phyloP scores from a whole-genome alignment of 2,329 filamentous ascomycete species.

The Pseudogymnoascus sp. region DNA sequence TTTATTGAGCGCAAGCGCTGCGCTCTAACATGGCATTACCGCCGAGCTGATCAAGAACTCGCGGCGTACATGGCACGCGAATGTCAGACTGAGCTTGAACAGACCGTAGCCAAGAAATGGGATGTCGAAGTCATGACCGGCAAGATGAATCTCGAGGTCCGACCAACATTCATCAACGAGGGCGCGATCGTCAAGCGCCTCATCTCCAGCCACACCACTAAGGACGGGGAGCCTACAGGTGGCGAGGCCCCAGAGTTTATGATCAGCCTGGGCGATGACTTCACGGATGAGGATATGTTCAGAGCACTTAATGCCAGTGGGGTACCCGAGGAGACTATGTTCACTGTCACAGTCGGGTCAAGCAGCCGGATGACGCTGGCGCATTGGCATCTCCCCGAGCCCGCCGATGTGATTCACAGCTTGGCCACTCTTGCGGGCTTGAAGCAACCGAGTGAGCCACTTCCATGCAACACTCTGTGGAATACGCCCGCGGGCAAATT shows the following conservation, averaged over 20 bases:
- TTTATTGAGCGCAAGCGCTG: slow-evolving; percentile 94
- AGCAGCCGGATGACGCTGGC: slow-evolving; percentile 89
- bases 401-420: slow-evolving; percentile 74
- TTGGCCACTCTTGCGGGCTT: slow-evolving; percentile 43
- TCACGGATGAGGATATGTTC: slow-evolving; percentile 97
- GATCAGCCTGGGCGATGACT: slow-evolving; percentile 88
- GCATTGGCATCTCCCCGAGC: slow-evolving; percentile 83
- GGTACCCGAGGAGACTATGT: slow-evolving; percentile 62
- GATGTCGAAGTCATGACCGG: slow-evolving; percentile 95
- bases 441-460: neutral
- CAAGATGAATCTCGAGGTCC: slow-evolving; percentile 93
- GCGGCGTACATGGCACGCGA: slow-evolving; percentile 73
- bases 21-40: slow-evolving; percentile 95
- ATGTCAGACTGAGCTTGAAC: slow-evolving; percentile 75
- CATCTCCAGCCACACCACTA: slow-evolving; percentile 56
- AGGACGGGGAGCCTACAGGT: slow-evolving; percentile 38
- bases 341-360: slow-evolving; percentile 85
- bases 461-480: slow-evolving; percentile 7
- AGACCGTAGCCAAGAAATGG: slow-evolving; percentile 68
- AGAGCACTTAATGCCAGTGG: slow-evolving; percentile 62
- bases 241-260: slow-evolving; percentile 69
- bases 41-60: slow-evolving; percentile 79
- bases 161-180: slow-evolving; percentile 97
- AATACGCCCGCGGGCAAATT: slow-evolving; percentile 21
- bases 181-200: slow-evolving; percentile 87